Evolutionary conservation across 208 protist species (phyloP), one percentile per base, ranked within the genome.

Genomic region (Trypanosoma rangeli): DNA sequence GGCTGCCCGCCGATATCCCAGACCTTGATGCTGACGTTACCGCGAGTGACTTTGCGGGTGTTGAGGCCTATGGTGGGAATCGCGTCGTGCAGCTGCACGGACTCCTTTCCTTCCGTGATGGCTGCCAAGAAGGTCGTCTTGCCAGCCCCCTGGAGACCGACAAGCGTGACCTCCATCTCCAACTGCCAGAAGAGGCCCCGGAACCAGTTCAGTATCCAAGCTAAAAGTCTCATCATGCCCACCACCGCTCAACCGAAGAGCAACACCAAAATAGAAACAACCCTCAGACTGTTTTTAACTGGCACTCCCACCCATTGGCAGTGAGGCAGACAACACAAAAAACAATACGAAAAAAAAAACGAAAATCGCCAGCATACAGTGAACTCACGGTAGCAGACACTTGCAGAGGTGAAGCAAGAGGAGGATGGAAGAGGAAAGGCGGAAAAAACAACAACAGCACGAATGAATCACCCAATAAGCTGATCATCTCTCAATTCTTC

Each of bases 41-140:
- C 81, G 57, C 96, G 94, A 15, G 86, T 85, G 5, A 97, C 86
- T 68, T 98, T 98, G 39, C 86, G 75, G 80, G 95, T 97, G 74
- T 98, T 98, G 72, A 98, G 96, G 9, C 95, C 95, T n/a, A 98
- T 80, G 0, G 95, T 98, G 26, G 95, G 93, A 65, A 98, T 95
- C 72, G 94, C 97, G 76, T 98, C 91, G n/a, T 52, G 26, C 10
- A 33, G 29, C 55, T 33, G 67, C 29, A 54, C 58, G 3, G 58
- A 37, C 20, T 64, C 48, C 46, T 80, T 82, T 24, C 77, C 77
- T 10, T 80, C 77, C 24, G 53, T 58, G 29, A 97, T 86, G 55
- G 94, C 90, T 61, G 96, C 89, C 16, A 98, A 87, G 22, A 98
- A 80, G 20, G 94, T 98, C 1, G 93, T 97, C 67, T 98, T 98